phyloP scores from a whole-genome alignment of 179 eudicot genomes.

The Nepenthes alata region DNA sequence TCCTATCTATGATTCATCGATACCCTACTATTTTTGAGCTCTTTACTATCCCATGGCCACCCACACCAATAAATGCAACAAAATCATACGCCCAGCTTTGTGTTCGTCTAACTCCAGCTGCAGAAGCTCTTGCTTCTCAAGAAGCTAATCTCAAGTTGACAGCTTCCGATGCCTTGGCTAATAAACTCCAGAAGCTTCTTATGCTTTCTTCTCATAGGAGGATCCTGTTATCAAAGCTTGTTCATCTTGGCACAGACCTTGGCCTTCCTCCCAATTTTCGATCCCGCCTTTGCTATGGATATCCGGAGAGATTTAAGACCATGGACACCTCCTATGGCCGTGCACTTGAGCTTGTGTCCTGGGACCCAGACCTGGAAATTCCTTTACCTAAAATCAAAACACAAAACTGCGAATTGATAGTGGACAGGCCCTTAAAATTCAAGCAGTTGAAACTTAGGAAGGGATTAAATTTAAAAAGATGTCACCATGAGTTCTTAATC shows the following conservation, averaged over 20 bases:
- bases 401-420: conserved; percentile 36
- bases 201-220: conserved; percentile 72
- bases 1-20: conserved; percentile 64
- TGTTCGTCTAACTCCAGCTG: conserved; percentile 81
- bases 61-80: conserved; percentile 51
- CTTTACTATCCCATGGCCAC: conserved; percentile 62
- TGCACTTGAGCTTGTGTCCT: conserved; percentile 76
- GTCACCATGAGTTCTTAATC: conserved; percentile 49
- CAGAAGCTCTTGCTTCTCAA: conserved; percentile 48
- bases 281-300: conserved; percentile 7
- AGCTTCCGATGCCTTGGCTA: conserved; percentile 36
- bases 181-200: conserved; percentile 79
- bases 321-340: conserved; percentile 93
- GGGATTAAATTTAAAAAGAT: conserved; percentile 55
- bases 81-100: conserved; percentile 54
- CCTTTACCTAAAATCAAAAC: conserved; percentile 28
- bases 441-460: conserved; percentile 69
- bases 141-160: conserved; percentile 45
- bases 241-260: conserved; percentile 75
- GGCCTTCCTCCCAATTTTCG: conserved; percentile 62
- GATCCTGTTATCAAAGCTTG: conserved; percentile 67
- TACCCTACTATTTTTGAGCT: conserved; percentile 83
- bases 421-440: conserved; percentile 80
- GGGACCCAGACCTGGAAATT: conserved; percentile 47
- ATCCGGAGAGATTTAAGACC: conserved; percentile 61